Base-by-base conservation (phyloP, 208 protist species). In the Trypanosoma mega region DNA sequence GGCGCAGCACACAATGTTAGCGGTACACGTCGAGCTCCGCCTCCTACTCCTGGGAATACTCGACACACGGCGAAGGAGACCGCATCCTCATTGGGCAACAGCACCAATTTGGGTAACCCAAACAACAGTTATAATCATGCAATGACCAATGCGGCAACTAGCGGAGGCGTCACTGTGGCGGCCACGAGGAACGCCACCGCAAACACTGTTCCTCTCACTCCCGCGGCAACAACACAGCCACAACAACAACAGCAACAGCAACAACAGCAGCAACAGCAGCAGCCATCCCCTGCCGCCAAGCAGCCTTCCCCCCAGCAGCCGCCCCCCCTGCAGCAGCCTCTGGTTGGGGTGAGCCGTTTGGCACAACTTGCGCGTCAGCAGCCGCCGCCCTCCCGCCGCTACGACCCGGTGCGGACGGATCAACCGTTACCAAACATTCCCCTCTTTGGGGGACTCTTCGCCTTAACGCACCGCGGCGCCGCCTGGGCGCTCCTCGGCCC, bases 331-430 rank as follows among this genome's bases (percentile, higher is more conserved):
- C 30, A 14, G 57, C 64, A 3, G 27, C 63, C 5, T 23, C 34
- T 12, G 37, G 51, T 33, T 12, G 23, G 14, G 47, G n/a, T n/a
- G n/a, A n/a, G n/a, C n/a, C 39, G 14, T 26, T n/a, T 7, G 26
- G 24, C 34, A 9, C 48, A 5, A 31, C 23, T 27, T 21, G 7
- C n/a, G 9, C n/a, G n/a, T 24, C 33, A 20, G 20, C 46, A 45
- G 33, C 48, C 60, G 24, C 18, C 27, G 23, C 47, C 49, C 1
- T 8, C 43, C 6, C 29, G 55, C 4, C 49, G 51, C 31, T 85
- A 85, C 56, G 66, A 71, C 20, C 73, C 78, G 0, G 44, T 85
- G 16, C 72, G 63, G 52, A 79, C 74, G 12, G 73, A 80, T 49
- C 30, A 54, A 30, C 69, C 78, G 48, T 66, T 85, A 18, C 78